Conservation (phyloP, 2,329 filamentous ascomycete genomes). For the Claviceps africana region DNA sequence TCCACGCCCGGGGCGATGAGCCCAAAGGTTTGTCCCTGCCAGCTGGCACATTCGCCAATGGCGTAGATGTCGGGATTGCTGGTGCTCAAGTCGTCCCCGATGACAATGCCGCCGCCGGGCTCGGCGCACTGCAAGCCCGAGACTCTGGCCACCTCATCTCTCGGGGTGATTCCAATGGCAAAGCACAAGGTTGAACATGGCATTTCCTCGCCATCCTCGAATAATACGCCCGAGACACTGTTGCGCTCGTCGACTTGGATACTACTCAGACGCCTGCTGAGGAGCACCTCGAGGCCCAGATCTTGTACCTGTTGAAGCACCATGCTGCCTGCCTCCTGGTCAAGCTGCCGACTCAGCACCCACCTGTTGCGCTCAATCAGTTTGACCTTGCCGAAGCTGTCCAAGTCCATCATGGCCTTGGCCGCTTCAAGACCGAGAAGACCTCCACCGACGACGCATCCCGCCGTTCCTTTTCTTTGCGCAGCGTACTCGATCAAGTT, state of each 20-base stretch:
- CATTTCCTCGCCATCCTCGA: constrained; percentile 68
- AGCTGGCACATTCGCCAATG: constrained; percentile 83
- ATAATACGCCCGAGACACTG: constrained; percentile 57
- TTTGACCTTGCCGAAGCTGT: constrained; percentile 58
- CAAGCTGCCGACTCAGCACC: constrained; percentile 71
- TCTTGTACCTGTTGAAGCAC: constrained; percentile 68
- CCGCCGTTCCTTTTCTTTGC: constrained; percentile 50
- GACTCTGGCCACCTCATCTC: constrained; percentile 60
- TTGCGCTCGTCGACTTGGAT: constrained; percentile 57
- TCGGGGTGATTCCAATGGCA: constrained; percentile 70
- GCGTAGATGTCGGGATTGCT: constrained; percentile 64
- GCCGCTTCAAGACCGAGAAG: constrained; percentile 77
- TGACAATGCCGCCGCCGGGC: constrained; percentile 61
- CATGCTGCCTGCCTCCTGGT: constrained; percentile 65
- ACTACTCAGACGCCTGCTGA: constrained; percentile 59
- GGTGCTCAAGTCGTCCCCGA: constrained; percentile 54
- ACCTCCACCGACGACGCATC: constrained; percentile 71
- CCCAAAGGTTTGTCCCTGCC: constrained; percentile 75
- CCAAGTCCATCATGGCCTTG: constrained; percentile 80
- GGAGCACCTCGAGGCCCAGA: constrained; percentile 67
- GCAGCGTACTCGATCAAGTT: constrained; percentile 61
- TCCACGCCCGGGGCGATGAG: constrained; percentile 82
- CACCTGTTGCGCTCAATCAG: constrained; percentile 72
- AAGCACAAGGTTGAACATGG: constrained; percentile 75
- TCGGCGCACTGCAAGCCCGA: constrained; percentile 61